Evolutionary conservation across 768 basidiomycete genomes (phyloP).

Genomic region (Cubamyces sp.): DNA sequence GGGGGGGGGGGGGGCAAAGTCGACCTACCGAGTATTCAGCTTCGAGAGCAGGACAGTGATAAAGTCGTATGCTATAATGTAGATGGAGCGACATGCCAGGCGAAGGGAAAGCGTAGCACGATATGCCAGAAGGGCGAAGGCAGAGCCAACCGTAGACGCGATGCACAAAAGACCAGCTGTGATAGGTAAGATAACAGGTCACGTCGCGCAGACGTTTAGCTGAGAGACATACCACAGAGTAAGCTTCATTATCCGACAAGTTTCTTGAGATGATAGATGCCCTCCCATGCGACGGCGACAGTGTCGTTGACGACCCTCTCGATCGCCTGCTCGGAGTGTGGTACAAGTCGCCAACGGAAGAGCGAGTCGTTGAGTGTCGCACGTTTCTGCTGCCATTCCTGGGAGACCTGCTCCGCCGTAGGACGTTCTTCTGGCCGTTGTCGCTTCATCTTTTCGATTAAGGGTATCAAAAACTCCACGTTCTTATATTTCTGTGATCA

Average conservation of each 20-base stretch:
- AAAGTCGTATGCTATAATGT: too few relatives aligned
- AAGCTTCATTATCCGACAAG: background rate
- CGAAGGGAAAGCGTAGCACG: too few relatives aligned
- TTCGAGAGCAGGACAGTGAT: too few relatives aligned
- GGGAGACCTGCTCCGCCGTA: background rate
- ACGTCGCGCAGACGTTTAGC: too few relatives aligned
- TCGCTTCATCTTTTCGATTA: conserved; percentile 21
- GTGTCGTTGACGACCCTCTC: conserved; percentile 27
- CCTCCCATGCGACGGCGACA: conserved; percentile 24
- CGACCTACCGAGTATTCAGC: too few relatives aligned
- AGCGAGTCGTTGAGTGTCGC: background rate
- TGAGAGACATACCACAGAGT: too few relatives aligned
- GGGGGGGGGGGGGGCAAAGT: too few relatives aligned
- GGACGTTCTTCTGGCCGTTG: conserved; percentile 13
- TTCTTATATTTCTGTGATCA: conserved; percentile 13
- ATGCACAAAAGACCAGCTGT: too few relatives aligned
- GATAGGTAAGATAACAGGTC: too few relatives aligned
- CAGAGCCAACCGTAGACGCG: too few relatives aligned
- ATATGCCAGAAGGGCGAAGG: too few relatives aligned
- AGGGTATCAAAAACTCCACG: conserved; percentile 14
- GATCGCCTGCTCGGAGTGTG: conserved; percentile 10
- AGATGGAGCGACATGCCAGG: too few relatives aligned
- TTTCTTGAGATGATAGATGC: conserved; percentile 9
- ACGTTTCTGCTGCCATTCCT: conserved; percentile 2
- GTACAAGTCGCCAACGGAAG: conserved; percentile 21